Base-by-base conservation (phyloP, 169 alveolate genomes). In the Eimeria tenella region DNA sequence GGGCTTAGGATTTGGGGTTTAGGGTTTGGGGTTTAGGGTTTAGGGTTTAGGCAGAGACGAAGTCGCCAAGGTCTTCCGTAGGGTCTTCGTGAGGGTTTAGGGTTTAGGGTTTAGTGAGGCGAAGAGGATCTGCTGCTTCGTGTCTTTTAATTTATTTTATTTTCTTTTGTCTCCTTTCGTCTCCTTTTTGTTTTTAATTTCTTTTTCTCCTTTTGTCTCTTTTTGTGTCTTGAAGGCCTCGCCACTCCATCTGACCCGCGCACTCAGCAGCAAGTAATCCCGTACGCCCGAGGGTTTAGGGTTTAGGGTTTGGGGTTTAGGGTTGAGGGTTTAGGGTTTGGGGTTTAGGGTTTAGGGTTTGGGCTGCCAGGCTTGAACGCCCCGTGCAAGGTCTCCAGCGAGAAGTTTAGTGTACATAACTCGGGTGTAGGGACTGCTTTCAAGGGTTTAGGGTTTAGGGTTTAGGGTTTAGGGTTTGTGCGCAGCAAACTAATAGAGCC, bases 381-480 rank as follows among this genome's bases (percentile, higher is more conserved):
- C n/a, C n/a, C n/a, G n/a, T n/a, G n/a, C n/a, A n/a, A n/a, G n/a
- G n/a, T n/a, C n/a, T n/a, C n/a, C n/a, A n/a, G n/a, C n/a, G n/a
- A n/a, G n/a, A n/a, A n/a, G n/a, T n/a, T n/a, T n/a, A n/a, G n/a
- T n/a, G n/a, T n/a, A n/a, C n/a, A n/a, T n/a, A n/a, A n/a, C n/a
- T n/a, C n/a, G n/a, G n/a, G n/a, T n/a, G n/a, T n/a, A n/a, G n/a
- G n/a, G n/a, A n/a, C n/a, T n/a, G n/a, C n/a, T n/a, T n/a, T n/a
- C n/a, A n/a, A n/a, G n/a, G n/a, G 7, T 56, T 65, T 9, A 65
- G 75, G 75, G 75, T n/a, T 65, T 13, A n/a, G 75, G 75, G 75
- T 65, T 65, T 65, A n/a, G 75, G 75, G 75, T 13, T n/a, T 65
- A 65, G 75, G 75, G 75, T 9, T n/a, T 65, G 75, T 19, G 75